Evolutionary conservation across 768 basidiomycete species (phyloP), one percentile per base, ranked within the genome.

Genomic region (Crucibulum laeve): DNA sequence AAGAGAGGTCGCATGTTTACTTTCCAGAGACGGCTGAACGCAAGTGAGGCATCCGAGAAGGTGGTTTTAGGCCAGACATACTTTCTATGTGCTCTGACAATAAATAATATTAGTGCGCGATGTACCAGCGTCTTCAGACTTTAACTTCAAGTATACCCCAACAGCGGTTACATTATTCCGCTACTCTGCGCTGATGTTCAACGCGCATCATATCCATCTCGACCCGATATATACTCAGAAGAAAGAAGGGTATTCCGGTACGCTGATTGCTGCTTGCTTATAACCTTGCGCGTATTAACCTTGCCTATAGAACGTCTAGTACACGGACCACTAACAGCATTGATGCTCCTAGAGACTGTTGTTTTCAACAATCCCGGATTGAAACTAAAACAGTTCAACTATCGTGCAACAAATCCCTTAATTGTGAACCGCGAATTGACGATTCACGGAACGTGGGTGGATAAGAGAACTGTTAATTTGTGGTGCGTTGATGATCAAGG

Each of bases 121-220:
- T 46, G 54, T 82, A 15, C 81, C 80, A 10, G 47, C 54, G 3
- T 59, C 69, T 0, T 47, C 64, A 19, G 76, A 82, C 48, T 82
- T 87, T 58, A 73, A 77, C 3, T 82, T 88, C 59, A 69, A 65
- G 23, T 89, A 81, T 55, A 77, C 64, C 11, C 89, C 89, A 3
- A 79, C 75, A 19, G 62, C 79, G 25, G 80, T 82, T 6, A 88
- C 84, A 0, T 67, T 92, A 17, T 93, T 93, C 68, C 80, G 88
- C 18, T 93, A 85, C 64, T 91, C 88, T 4, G 87, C 90, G 15
- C 68, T 93, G 18, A 91, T 83, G 51, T 90, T 89, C 67, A 92
- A 93, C 53, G 86, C 79, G 10, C 90, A 93, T 51, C 74, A 80
- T 51, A 87, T 93, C 50, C 90, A 93, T 61, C 74, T 91, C 21